Evolutionary conservation across 345 rosid genomes (phyloP).

Genomic region (Syzygium grande): DNA sequence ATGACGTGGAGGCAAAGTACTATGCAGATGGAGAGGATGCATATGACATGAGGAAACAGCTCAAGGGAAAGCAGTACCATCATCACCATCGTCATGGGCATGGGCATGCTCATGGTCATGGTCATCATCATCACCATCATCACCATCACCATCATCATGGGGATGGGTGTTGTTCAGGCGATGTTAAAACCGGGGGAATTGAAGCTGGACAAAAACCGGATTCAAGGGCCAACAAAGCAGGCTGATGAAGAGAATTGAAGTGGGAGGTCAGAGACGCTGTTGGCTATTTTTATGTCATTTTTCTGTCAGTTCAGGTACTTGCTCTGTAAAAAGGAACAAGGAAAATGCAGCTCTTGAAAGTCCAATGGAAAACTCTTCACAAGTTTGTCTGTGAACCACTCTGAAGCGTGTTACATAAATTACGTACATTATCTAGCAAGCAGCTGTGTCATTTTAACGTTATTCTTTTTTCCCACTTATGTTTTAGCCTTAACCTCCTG

Average conservation of each 20-base stretch:
- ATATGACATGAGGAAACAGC: conserved; percentile 92
- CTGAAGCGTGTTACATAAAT: neutral
- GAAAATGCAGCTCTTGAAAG: neutral
- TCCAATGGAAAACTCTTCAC: neutral
- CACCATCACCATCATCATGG: conserved; percentile 59
- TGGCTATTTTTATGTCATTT: neutral
- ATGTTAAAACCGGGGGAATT: conserved; percentile 34
- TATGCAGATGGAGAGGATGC: conserved; percentile 99
- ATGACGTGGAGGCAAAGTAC: conserved; percentile 93
- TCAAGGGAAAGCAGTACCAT: conserved; percentile 75
- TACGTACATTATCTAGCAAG: neutral
- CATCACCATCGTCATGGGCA: conserved; percentile 33
- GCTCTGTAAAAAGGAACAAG: neutral
- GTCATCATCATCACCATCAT: conserved; percentile 36
- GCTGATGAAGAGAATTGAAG: conserved; percentile 2
- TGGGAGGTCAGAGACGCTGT: neutral
- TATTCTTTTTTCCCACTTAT: neutral
- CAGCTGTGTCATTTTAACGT: neutral
- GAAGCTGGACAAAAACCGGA: conserved; percentile 27
- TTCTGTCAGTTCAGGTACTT: neutral
- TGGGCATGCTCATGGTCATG: conserved; percentile 14
- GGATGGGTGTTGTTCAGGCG: conserved; percentile 82
- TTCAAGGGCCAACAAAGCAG: conserved; percentile 7
- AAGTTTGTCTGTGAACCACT: neutral
- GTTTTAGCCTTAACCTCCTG: neutral